These are phyloP conservation scores for Backusella sp. DNA, from an alignment of 192 early-diverging fungal species.

Conservation along the genomic window DNA sequence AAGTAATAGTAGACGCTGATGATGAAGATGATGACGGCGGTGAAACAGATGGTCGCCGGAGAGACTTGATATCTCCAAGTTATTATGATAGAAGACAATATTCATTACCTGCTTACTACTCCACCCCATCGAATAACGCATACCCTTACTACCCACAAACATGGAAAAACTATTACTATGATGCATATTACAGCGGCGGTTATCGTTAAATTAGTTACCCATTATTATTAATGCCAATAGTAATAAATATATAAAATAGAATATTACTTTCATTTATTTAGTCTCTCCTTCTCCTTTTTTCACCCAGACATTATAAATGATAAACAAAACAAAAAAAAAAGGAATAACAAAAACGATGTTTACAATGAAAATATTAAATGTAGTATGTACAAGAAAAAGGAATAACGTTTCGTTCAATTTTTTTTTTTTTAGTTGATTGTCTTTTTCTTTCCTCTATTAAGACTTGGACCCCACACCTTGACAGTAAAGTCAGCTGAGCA, in stretches of 20 bases:
- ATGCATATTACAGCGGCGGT: neutral
- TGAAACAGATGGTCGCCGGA: neutral
- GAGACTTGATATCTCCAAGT: neutral
- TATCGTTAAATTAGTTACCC: neutral
- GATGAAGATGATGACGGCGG: neutral
- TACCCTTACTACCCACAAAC: neutral
- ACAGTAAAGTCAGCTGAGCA: slow-evolving; percentile 85
- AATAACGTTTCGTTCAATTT: neutral
- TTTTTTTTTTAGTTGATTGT: slow-evolving; percentile 18
- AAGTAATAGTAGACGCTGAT: neutral
- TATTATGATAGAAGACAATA: neutral
- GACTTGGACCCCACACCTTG: slow-evolving; percentile 67
- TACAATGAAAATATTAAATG: neutral
- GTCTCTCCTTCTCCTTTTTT: neutral
- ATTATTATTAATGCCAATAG: neutral
- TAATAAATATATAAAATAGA: neutral
- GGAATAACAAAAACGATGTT: neutral
- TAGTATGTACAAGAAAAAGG: slow-evolving; percentile 11
- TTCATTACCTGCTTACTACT: neutral
- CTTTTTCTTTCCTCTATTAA: slow-evolving; percentile 35
- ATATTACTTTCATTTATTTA: neutral
- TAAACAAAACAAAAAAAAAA: neutral
- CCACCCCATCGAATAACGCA: neutral
- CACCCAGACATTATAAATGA: neutral
- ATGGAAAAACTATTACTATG: neutral